These are phyloP conservation scores for Polytrichum commune DNA, from an alignment of 225 moss, liverwort and hornwort genomes.

Conservation along the genomic window DNA sequence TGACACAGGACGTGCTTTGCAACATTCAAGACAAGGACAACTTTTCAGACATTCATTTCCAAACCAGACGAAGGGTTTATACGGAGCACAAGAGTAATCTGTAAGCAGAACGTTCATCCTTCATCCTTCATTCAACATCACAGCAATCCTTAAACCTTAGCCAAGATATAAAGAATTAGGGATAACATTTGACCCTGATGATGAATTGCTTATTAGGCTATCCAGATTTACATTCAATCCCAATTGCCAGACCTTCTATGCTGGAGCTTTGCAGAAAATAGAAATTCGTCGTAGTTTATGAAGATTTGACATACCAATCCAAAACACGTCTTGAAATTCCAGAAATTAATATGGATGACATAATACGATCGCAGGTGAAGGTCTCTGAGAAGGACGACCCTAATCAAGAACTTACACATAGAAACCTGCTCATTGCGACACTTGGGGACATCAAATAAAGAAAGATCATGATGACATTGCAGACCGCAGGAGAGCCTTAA, in stretches of 20 bases:
- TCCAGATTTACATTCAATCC: neutral
- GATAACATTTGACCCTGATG: neutral
- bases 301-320: neutral
- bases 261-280: neutral
- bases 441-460: too few relatives aligned
- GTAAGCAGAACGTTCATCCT: neutral
- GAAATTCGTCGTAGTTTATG: neutral
- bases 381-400: neutral
- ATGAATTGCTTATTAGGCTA: neutral
- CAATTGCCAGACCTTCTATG: neutral
- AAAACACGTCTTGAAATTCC: neutral
- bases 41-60: too few relatives aligned
- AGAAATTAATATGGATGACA: neutral
- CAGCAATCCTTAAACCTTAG: neutral
- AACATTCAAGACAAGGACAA: too few relatives aligned
- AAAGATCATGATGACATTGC: too few relatives aligned
- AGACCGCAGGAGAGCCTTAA: neutral
- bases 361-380: neutral
- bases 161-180: neutral
- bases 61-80: too few relatives aligned
- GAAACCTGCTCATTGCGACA: too few relatives aligned
- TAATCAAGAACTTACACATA: too few relatives aligned
- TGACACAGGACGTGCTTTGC: too few relatives aligned
- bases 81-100: neutral
- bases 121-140: neutral